Base-by-base conservation (phyloP, 192 early-diverging fungal genomes). In the Backusella tuberculispora region DNA sequence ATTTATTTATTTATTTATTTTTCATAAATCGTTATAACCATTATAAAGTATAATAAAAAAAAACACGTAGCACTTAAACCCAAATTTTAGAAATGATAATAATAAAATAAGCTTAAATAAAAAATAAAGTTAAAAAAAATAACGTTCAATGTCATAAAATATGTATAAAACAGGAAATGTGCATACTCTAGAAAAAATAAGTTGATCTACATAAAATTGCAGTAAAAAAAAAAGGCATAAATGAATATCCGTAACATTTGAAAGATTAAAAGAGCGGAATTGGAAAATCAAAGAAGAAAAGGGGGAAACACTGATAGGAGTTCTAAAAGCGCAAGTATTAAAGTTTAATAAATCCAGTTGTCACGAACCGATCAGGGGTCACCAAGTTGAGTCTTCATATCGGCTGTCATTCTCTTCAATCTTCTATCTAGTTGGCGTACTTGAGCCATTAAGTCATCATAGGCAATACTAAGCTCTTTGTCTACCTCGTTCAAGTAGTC, bases 381-480 rank as follows among this genome's bases (percentile, higher is more conserved):
- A 60, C 53, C 41, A 46, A 74, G 64, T 67, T 50, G 41, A 38
- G 14, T 26, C 13, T 67, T 67, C 34, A 75, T 74, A 13, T 78
- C 67, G 8, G 14, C 47, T 45, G 73, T 44, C 41, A 78, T 34
- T 34, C 67, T 72, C 42, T 78, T 78, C 21, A 78, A 63, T 29
- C 50, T 48, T n/a, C 77, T 63, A 74, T 78, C 77, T 29, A 78
- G 45, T 10, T 72, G 73, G 12, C 77, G 77, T 41, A 78, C 71
- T 38, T 78, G 77, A 17, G 73, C 50, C 71, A 73, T 73, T 29
- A 78, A 40, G 46, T 78, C 77, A 24, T 78, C 77, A 70, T 78
- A 74, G 0, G 77, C 77, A 63, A 73, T 74, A 41, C 77, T 73
- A 38, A 78, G 66, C 37, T 78, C 77, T 19, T 72, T 72, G 29